Conservation (phyloP, 2,329 filamentous ascomycete species). For the Aspergillus sp. region DNA sequence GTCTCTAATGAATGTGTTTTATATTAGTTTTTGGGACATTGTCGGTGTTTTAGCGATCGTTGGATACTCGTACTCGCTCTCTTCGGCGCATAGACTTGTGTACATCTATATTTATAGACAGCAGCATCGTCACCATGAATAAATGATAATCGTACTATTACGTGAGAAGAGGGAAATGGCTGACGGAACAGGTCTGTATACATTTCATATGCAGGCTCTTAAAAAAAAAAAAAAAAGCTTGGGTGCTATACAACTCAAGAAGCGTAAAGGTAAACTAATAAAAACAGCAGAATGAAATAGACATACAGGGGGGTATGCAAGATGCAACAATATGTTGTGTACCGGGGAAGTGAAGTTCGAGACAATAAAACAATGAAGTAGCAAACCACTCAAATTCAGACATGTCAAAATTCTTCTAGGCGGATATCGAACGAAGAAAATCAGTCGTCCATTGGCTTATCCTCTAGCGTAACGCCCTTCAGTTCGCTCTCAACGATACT, state of each 20-base stretch:
- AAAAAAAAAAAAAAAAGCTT: background rate
- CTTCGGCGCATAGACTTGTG: background rate
- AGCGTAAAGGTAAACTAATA: constrained; percentile 5
- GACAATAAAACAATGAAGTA: background rate
- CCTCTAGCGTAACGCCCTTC: constrained; percentile 65
- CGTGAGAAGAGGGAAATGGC: background rate
- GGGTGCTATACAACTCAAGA: constrained; percentile 11
- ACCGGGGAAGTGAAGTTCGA: constrained; percentile 5
- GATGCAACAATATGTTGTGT: constrained; percentile 15
- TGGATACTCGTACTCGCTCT: background rate
- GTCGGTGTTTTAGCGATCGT: constrained; percentile 3
- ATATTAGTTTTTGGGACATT: background rate
- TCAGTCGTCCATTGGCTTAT: constrained; percentile 70
- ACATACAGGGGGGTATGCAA: constrained; percentile 29
- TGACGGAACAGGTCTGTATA: background rate
- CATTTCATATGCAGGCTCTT: background rate
- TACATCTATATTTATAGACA: background rate
- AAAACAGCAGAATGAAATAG: constrained; percentile 8
- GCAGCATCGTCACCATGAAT: constrained; percentile 1
- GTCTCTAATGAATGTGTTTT: constrained; percentile 25
- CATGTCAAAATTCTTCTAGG: too few species aligned
- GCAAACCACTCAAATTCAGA: background rate
- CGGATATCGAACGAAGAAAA: background rate
- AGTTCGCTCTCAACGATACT: constrained; percentile 41
- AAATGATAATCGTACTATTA: background rate